Percentiles rank a stretch among this genome's conserved stretches.
Conservation (phyloP, 2,329 filamentous ascomycete species). For the Stenocarpella maydis region DNA sequence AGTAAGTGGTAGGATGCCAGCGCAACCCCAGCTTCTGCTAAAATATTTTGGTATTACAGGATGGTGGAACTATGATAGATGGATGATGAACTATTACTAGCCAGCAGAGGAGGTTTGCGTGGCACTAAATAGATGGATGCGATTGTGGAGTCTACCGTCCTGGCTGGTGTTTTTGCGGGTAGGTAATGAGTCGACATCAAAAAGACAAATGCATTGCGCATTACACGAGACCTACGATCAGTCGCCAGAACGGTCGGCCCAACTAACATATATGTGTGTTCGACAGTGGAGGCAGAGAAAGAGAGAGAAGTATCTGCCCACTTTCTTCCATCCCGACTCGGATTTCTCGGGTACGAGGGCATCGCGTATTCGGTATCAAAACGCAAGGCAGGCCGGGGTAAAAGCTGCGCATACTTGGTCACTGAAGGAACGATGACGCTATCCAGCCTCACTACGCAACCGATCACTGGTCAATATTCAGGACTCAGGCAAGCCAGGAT, state of each 20-base stretch:
- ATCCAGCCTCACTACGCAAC: not conserved
- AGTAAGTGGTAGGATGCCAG: not conserved
- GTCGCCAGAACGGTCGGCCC: not conserved
- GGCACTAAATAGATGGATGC: not conserved
- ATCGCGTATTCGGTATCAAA: slow-evolving; percentile 2
- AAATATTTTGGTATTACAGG: not conserved
- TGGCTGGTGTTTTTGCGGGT: not conserved
- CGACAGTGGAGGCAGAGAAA: not conserved
- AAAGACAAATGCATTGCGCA: not conserved
- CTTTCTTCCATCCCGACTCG: slow-evolving; percentile 7
- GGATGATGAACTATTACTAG: not conserved
- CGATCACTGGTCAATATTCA: not conserved
- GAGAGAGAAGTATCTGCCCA: not conserved
- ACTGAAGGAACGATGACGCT: slow-evolving; percentile 14
- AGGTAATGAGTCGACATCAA: not conserved
- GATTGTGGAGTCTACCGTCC: not conserved
- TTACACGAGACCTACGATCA: not conserved
- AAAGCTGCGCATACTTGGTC: not conserved
- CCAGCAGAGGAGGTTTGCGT: not conserved
- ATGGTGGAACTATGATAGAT: slow-evolving; percentile 4
- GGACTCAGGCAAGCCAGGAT: not conserved
- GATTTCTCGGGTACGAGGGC: slow-evolving; percentile 6
- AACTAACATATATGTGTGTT: slow-evolving; percentile 8
- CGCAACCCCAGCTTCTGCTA: not conserved
- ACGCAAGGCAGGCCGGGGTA: not conserved